Evolutionary conservation across 2,329 filamentous ascomycete genomes (phyloP), one percentile per base, ranked within the genome.

Genomic region (Teratosphaeria nubilosa): DNA sequence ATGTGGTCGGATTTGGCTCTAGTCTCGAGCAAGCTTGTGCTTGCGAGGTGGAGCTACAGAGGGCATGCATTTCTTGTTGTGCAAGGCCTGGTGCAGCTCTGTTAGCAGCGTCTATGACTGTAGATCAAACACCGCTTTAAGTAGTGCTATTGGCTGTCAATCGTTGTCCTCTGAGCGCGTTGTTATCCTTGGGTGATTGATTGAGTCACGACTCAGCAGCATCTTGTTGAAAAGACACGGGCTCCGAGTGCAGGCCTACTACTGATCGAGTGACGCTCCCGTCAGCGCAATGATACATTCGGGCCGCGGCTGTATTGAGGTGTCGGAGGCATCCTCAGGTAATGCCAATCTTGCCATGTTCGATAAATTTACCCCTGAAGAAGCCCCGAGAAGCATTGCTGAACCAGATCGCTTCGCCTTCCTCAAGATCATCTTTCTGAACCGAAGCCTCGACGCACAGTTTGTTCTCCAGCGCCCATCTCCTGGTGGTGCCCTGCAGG

Each of bases 371-470:
- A 7, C n/a, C 41, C n/a, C 16, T 48, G 41, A 69, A 72, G 63
- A 95, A 96, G 0, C 92, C 92, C 63, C 87, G 82, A 1, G 92
- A 87, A 0, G 88, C 91, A 72, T 92, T 96, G 72, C 91, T 96
- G 56, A 96, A 75, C 88, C 90, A 95, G 61, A 91, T 87, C 56
- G 86, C 80, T 71, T 96, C 91, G 0, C 86, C 88, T 62, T 89
- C 78, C 3, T 78, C 69, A 13, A 96, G 71, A 6, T 84, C 84
- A 13, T 79, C 74, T 1, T 76, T 77, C n/a, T 71, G 72, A 16
- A 96, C 77, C 2, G 76, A 72, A 62, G 84, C 81, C 68, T 95
- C 88, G 31, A 80, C 77, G 56, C 82, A 91, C 51, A 94, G 74
- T 0, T 80, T 79, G 57, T 77, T 81, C 60, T 86, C 82, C 50